Evolutionary conservation across 2,329 filamentous ascomycete species (phyloP), one percentile per base, ranked within the genome.

Genomic region (Trichoderma brevicompactum): DNA sequence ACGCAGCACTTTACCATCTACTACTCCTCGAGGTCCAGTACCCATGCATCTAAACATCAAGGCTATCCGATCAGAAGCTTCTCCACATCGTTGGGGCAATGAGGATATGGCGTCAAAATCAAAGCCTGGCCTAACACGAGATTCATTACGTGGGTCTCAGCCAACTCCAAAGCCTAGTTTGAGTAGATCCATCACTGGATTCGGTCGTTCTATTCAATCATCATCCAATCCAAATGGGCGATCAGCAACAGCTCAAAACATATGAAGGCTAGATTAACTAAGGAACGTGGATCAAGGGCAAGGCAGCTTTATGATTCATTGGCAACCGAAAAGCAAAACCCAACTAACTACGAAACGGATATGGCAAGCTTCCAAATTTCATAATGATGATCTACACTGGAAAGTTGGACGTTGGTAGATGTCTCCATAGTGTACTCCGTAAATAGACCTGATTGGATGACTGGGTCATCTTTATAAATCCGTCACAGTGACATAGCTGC

Each of bases 21-120:
- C 71, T 8, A 73, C 72, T 6, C 72, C 72, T 7, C 64, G 53
- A 49, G 70, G 65, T n/a, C 70, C 70, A 28, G 54, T 70, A 6
- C 68, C 72, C 7, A 10, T 44, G 23, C 66, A 65, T 28, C 43
- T 72, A 8, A 60, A 53, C 38, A 44, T 56, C 8, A 64, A 50
- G 23, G 10, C 43, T 40, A 46, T 58, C 40, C 49, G 40, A 53
- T 12, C 28, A 63, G 60, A 46, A 32, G 8, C 40, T 12, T 63
- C 49, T 13, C 49, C 60, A 43, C 46, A 34, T 13, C 48, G 28
- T 43, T 53, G 49, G 65, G 19, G 44, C 61, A 32, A 40, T 23
- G 28, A 8, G 34, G 36, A 59, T 13, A 19, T 17, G 36, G 13
- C 15, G 15, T 34, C 44, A 19, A 41, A 23, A 56, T 6, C 40